Base-by-base conservation (phyloP, 306 rosid species). In the Prunus mongolica region DNA sequence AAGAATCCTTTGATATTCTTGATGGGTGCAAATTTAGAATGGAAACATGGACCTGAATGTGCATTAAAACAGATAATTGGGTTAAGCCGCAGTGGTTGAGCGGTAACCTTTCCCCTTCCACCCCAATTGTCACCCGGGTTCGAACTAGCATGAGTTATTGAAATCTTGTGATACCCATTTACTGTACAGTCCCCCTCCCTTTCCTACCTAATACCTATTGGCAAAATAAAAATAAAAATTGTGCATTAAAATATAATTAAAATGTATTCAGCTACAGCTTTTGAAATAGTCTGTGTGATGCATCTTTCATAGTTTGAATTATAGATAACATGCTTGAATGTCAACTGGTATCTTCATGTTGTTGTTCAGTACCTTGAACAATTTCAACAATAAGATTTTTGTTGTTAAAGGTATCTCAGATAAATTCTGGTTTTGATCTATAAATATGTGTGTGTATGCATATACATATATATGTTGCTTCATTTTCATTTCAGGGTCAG, bases 401-500 rank as follows among this genome's bases (percentile, higher is more conserved):
- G 44, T 73, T 73, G 44, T 10, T 24, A 73, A 22, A 50, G 19
- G 8, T 11, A 27, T 70, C 28, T 47, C 2, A 47, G 9, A 69
- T 27, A 69, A 50, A 54, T 71, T 68, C 27, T 3, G 34, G 24
- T n/a, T 55, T 24, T 41, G 6, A 20, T 41, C 5, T 19, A 18
- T 11, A 6, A 5, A 5, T 34, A 34, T 34, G 41, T 5, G 63
- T 25, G 18, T 5, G 13, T 27, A 12, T 12, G 1, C 27, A 25
- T 72, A 15, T 54, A 27, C 67, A 51, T 61, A 8, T 69, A 16
- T 78, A 30, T 28, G 7, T 30, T 30, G 62, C 51, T 73, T 73
- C 20, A 45, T 73, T 73, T 25, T 16, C 77, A 22, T 86, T 80
- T 77, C 91, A 96, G 99, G 99, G 99, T 83, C 99, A 96, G 84